These are phyloP conservation scores for Dovyalis caffra DNA, from an alignment of 345 rosid species.

Conservation along the genomic window DNA sequence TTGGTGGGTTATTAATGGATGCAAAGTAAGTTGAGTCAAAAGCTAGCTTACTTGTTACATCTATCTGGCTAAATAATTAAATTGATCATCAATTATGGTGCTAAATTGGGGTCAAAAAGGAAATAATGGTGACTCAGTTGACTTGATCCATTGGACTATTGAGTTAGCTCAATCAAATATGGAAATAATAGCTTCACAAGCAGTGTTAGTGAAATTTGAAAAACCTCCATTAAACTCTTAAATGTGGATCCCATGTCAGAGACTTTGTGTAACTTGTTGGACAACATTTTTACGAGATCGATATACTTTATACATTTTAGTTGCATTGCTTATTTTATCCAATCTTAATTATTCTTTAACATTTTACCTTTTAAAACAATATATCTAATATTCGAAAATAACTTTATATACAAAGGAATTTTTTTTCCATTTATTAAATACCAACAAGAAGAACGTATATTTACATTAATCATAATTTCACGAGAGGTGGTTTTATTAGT, in stretches of 20 bases:
- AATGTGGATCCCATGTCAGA: not conserved
- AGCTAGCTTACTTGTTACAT: not conserved
- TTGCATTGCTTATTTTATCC: not conserved
- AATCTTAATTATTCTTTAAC: not conserved
- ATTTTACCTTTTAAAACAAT: not conserved
- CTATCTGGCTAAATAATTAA: not conserved
- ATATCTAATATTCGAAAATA: not conserved
- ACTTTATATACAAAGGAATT: no score
- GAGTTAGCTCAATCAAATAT: no score
- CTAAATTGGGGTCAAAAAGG: not conserved
- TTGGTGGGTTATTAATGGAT: slow-evolving; percentile 1
- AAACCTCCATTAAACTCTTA: no score
- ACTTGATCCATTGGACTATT: no score
- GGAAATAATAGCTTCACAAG: not conserved
- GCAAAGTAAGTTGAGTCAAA: slow-evolving; percentile 1
- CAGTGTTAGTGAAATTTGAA: not conserved
- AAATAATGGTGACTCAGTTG: no score
- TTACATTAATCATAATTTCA: no score
- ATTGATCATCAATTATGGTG: not conserved
- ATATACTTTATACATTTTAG: no score
- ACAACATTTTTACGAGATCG: no score
- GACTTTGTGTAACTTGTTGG: not conserved
- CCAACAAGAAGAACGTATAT: no score
- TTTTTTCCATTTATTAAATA: no score
- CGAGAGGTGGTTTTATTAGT: no score